Base-by-base conservation (phyloP, 1,284 basidiomycete genomes). In the Ceratobasidium sp. region DNA sequence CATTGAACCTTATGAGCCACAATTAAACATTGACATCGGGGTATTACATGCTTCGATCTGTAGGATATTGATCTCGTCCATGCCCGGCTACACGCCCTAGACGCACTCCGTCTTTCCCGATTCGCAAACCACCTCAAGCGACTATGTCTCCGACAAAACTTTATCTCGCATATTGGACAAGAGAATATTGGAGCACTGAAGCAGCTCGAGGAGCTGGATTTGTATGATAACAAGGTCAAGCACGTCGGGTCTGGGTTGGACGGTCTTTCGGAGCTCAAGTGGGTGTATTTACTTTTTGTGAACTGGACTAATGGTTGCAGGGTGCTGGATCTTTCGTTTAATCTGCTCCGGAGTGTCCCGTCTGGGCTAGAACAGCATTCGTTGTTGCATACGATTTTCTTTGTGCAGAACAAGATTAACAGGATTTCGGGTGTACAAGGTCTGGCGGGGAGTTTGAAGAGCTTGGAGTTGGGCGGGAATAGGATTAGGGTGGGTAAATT, bases 201-300 rank as follows among this genome's bases (percentile, higher is more conserved):
- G 12, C 83, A 87, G 55, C 80, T 99, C 32, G 91, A 93, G 74
- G 96, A 98, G 71, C 79, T 99, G 60, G 96, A 99, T 79, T 76
- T 98, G 72, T 99, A 99, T 77, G 96, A 99, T 78, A 99, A 99
- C 80, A 89, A 92, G 76, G 79, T 99, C 72, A 95, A 93, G 75
- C 76, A 79, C 13, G 77, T 91, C n/a, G 90, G 86, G 45, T 79
- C 85, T 71, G 90, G 86, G 13, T 75, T 97, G 52, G 80, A 89
- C 72, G 81, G 84, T 70, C 79, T 91, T 60, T 77, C 80, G 12
- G 84, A 86, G 43, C 79, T 98, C 49, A 85, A 80, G 94, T 94
- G 79, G 75, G 92, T 84, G 7, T 13, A 20, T 1, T 20, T n/a
- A 40, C 13, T 15, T 35, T 47, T 34, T 43, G 20, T 47, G 50